Base-by-base conservation (phyloP, 2,329 filamentous ascomycete species). In the Colletotrichum falcatum region DNA sequence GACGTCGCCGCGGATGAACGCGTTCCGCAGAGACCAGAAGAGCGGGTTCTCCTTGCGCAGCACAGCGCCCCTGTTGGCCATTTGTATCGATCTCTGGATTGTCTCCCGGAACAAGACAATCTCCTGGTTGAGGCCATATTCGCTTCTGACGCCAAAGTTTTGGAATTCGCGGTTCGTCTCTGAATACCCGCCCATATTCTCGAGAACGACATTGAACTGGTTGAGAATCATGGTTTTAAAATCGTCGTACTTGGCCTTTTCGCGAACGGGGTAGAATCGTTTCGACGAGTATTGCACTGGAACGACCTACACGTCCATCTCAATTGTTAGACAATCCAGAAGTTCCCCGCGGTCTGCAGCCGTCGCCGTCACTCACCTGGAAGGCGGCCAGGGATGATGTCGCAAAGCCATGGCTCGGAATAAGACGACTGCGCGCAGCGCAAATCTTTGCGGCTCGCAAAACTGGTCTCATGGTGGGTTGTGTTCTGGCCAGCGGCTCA, bases 21-120 rank as follows among this genome's bases (percentile, higher is more conserved):
- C 87, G 63, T 88, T 84, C 69, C 88, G 87, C 66, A 94, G 78
- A 59, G 83, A 82, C 83, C 83, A 88, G 76, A 89, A 90, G 1
- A 90, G 77, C 0, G 86, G 86, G 73, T 90, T 90, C 9, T 83
- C 80, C 28, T 77, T 74, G 30, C 81, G 81, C 2, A 78, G 76
- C 3, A 81, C 81, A 16, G 77, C 73, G 33, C 82, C 79, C 12
- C 79, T 70, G 20, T 81, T 75, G 8, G 87, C 87, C 66, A 85
- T 72, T 0, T 78, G 72, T 70, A 88, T 85, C 42, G 85, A 81
- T n/a, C 81, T 78, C 26, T 82, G 77, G 35, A 90, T 74, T 5
- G 81, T 76, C 28, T 79, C 76, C 74, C 81, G 81, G 76, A 89
- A 90, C 11, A 84, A 75, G 9, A 75, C 75, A 6, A 80, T 79